Conservation (phyloP, 2,329 filamentous ascomycete species). For the Colletotrichum liriopes region DNA sequence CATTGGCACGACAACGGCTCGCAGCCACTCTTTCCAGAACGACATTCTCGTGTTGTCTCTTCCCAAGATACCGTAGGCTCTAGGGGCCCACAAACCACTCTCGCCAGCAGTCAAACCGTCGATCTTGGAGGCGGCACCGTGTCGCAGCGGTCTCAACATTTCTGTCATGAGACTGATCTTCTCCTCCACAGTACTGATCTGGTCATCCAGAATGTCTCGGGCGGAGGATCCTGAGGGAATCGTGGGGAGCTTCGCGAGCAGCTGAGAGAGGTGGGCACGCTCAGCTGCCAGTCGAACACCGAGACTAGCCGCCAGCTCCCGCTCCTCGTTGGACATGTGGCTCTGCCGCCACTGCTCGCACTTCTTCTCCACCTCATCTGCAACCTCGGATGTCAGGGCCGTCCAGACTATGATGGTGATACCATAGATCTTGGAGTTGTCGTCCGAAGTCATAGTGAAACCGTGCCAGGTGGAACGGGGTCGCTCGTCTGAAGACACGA, state of each 20-base stretch:
- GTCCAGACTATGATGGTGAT: slow-evolving; percentile 95
- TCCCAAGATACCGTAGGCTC: slow-evolving; percentile 93
- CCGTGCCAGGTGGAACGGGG: slow-evolving; percentile 99
- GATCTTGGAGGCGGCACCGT: slow-evolving; percentile 96
- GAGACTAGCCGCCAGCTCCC: slow-evolving; percentile 91
- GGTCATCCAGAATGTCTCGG: slow-evolving; percentile 89
- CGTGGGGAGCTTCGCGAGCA: slow-evolving; percentile 86
- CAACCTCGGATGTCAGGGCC: slow-evolving; percentile 84
- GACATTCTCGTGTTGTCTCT: slow-evolving; percentile 85
- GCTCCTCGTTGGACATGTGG: slow-evolving; percentile 91
- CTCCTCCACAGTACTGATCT: slow-evolving; percentile 96
- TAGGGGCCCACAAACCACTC: slow-evolving; percentile 94
- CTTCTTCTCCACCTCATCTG: slow-evolving; percentile 85
- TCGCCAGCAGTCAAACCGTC: slow-evolving; percentile 96
- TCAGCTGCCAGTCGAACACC: slow-evolving; percentile 90
- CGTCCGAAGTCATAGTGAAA: slow-evolving; percentile 96
- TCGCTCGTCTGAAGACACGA: slow-evolving; percentile 94
- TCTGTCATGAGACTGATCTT: slow-evolving; percentile 98
- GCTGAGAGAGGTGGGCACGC: slow-evolving; percentile 89
- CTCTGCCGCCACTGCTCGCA: slow-evolving; percentile 89
- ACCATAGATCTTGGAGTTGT: slow-evolving; percentile 92
- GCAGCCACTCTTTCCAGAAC: slow-evolving; percentile 99
- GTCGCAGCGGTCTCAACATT: slow-evolving; percentile 90
- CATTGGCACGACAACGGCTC: slow-evolving; percentile 96
- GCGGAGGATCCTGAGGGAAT: slow-evolving; percentile 85